Evolutionary conservation across 176 grass and related monocot species (phyloP).

Genomic region (Musa acuminata): DNA sequence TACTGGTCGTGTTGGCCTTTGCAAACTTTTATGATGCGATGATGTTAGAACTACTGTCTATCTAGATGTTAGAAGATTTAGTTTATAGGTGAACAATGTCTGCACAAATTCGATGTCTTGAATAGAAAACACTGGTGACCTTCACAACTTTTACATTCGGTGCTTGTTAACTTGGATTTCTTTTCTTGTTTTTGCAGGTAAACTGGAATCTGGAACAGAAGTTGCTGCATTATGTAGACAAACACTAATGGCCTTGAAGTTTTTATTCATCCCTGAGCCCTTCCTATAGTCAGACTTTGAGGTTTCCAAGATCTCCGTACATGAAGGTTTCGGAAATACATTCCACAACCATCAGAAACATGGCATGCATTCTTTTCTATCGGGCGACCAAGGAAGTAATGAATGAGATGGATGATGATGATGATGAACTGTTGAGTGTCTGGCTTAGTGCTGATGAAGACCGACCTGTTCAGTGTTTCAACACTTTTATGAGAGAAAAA

Average conservation of each 20-base stretch:
- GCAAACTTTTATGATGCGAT: too few species aligned
- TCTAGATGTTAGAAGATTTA: too few species aligned
- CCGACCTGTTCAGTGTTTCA: constrained; percentile 8
- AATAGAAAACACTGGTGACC: too few species aligned
- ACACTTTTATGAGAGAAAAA: constrained; percentile 22
- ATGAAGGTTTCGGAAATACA: constrained; percentile 21
- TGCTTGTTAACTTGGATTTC: too few species aligned
- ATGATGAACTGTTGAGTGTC: constrained; percentile 23
- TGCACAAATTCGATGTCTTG: too few species aligned
- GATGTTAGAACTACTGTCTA: too few species aligned
- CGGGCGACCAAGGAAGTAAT: constrained; percentile 4
- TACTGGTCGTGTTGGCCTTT: too few species aligned
- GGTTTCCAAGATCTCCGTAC: not conserved
- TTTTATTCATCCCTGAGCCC: constrained; percentile 62
- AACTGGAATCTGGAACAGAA: too few species aligned
- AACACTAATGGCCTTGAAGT: not conserved
- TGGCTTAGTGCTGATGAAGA: constrained; percentile 29
- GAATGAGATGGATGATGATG: constrained; percentile 14
- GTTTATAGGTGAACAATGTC: too few species aligned
- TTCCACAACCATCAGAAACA: constrained; percentile 16
- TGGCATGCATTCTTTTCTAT: constrained; percentile 13
- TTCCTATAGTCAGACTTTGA: constrained; percentile 31
- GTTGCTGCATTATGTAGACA: too few species aligned
- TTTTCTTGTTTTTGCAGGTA: too few species aligned
- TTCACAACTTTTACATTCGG: too few species aligned